phyloP scores from a whole-genome alignment of 1,284 basidiomycete species.

The Trametes hirsuta region DNA sequence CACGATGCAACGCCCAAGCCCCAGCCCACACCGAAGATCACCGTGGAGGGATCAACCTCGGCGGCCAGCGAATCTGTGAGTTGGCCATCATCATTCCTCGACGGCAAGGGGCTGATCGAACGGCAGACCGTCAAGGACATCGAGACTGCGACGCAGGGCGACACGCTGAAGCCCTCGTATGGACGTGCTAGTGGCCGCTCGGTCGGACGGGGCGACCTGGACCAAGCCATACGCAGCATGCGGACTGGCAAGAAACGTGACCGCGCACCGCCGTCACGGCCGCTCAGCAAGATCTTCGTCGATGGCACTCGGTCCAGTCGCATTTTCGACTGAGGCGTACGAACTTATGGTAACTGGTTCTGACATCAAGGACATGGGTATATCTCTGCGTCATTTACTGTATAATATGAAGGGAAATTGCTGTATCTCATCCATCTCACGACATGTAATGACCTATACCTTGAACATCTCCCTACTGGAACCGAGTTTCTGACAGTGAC shows the following conservation, averaged over 20 bases:
- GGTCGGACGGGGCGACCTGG: constrained; percentile 74
- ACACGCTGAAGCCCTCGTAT: constrained; percentile 38
- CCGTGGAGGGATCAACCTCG: constrained; percentile 28
- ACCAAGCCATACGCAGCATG: constrained; percentile 82
- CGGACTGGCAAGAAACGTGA: constrained; percentile 65
- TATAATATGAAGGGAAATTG: constrained; percentile 5
- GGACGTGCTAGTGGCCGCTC: constrained; percentile 50
- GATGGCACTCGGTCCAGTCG: constrained; percentile 60
- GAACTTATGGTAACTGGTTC: neutral
- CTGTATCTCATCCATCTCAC: constrained; percentile 21
- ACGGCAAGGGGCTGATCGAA: neutral
- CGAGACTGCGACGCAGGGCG: constrained; percentile 24
- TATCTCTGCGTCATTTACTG: constrained; percentile 8
- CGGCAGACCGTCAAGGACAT: constrained; percentile 45
- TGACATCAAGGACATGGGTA: neutral
- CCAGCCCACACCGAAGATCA: constrained; percentile 27
- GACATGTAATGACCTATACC: constrained; percentile 20
- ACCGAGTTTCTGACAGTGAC: neutral
- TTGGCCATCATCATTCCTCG: neutral
- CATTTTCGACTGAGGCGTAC: constrained; percentile 33
- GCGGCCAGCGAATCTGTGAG: constrained; percentile 36
- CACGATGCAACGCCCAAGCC: constrained; percentile 53
- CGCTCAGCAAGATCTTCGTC: constrained; percentile 78
- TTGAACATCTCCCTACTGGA: neutral
- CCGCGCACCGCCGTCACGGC: constrained; percentile 46